A percentile compares a stretch with the other conserved stretches of the same genome.
Evolutionary conservation across 495 filamentous ascomycete genomes (phyloP).

Genomic region (Glutinoglossum americanum): DNA sequence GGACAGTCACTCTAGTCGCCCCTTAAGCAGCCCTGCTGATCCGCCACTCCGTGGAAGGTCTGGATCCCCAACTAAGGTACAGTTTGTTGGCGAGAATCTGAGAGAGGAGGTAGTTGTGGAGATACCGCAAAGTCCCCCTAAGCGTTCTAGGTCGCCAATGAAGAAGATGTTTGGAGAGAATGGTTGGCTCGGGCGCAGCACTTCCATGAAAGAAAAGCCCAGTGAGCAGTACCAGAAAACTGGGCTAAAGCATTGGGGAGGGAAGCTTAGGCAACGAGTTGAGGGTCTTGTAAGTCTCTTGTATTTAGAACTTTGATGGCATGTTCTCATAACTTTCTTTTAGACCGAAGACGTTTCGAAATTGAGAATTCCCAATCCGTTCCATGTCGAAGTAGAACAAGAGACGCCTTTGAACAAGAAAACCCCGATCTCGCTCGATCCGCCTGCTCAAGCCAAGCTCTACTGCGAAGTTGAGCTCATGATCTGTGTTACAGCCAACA

Average conservation of each 20-base stretch:
- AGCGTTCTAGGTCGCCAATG: slow-evolving; percentile 21
- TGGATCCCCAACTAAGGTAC: not conserved
- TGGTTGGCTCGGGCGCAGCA: slow-evolving; percentile 26
- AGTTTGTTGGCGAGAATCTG: not conserved
- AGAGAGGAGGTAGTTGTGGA: slow-evolving; percentile 1
- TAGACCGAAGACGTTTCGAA: slow-evolving; percentile 15
- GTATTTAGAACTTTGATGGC: not conserved
- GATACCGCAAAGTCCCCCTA: slow-evolving; percentile 9
- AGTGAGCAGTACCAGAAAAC: slow-evolving; percentile 12
- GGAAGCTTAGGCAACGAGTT: slow-evolving; percentile 26
- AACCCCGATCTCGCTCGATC: slow-evolving; percentile 24
- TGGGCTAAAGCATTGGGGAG: slow-evolving; percentile 20
- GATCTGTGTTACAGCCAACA: slow-evolving; percentile 29
- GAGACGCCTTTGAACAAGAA: slow-evolving; percentile 7
- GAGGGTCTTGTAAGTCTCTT: slow-evolving; percentile 21
- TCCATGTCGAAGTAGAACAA: not conserved
- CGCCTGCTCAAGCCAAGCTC: slow-evolving; percentile 25
- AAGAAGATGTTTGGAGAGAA: slow-evolving; percentile 33
- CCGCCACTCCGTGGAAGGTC: not conserved
- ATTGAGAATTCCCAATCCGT: slow-evolving; percentile 7
- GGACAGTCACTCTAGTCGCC: not conserved
- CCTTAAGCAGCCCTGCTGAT: not conserved
- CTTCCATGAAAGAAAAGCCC: slow-evolving; percentile 2
- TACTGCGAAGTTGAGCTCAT: slow-evolving; percentile 34
- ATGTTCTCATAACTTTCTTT: not conserved